A percentile compares a stretch with the other conserved stretches of the same genome.
These are phyloP conservation scores for Hypoxylon fragiforme DNA, from an alignment of 495 filamentous ascomycete species.

Conservation along the genomic window DNA sequence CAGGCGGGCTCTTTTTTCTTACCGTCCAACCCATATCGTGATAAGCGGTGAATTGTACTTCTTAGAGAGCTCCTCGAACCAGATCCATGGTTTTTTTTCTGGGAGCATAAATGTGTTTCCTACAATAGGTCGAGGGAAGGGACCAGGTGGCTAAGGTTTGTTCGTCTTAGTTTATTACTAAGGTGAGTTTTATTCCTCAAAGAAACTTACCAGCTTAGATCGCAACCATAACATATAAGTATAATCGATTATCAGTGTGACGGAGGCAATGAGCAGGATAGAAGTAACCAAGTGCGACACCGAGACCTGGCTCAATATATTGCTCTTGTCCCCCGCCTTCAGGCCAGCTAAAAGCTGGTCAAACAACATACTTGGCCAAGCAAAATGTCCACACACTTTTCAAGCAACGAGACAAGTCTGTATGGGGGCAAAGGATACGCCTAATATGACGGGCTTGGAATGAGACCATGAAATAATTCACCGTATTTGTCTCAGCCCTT, in stretches of 20 bases:
- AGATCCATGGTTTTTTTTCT: constrained; percentile 65
- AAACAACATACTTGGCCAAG: constrained; percentile 21
- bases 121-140: constrained; percentile 51
- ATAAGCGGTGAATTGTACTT: constrained; percentile 56
- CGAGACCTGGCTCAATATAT: constrained; percentile 18
- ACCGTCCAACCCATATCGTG: constrained; percentile 66
- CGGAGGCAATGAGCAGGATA: constrained; percentile 32
- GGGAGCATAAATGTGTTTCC: constrained; percentile 64
- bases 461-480: no score
- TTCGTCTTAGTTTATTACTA: neutral
- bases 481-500: neutral
- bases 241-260: constrained; percentile 51
- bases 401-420: neutral
- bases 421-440: neutral
- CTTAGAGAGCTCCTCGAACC: constrained; percentile 63
- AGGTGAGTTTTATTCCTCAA: neutral
- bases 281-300: constrained; percentile 24
- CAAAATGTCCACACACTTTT: neutral
- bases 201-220: constrained; percentile 42
- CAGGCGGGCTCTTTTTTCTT: neutral
- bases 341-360: constrained; percentile 25
- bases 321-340: constrained; percentile 1
- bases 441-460: neutral
- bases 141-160: constrained; percentile 57
- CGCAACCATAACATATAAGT: constrained; percentile 53